Percentiles rank a stretch among this genome's conserved stretches.
Conservation (phyloP, 495 filamentous ascomycete species). For the Letharia columbiana region DNA sequence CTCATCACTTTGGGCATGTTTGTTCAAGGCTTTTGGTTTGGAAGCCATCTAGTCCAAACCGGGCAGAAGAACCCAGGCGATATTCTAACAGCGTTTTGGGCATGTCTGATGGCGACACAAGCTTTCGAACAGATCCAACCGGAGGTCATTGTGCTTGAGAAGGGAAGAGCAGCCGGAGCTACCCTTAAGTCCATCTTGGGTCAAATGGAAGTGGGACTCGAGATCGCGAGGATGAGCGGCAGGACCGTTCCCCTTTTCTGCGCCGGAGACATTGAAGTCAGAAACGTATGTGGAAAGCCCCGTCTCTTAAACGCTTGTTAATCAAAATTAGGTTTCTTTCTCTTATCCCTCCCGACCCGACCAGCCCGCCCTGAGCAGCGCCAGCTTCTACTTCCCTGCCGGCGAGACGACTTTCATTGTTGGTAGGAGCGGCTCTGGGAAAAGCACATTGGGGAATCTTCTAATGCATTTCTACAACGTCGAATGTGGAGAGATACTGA, state of each 20-base stretch:
- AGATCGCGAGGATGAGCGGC: slow-evolving; percentile 26
- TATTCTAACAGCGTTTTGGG: slow-evolving; percentile 79
- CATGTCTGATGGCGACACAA: slow-evolving; percentile 66
- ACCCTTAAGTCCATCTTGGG: slow-evolving; percentile 44
- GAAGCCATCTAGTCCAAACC: slow-evolving; percentile 52
- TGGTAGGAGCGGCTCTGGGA: slow-evolving; percentile 83
- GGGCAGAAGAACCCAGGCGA: slow-evolving; percentile 53
- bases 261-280: slow-evolving; percentile 59
- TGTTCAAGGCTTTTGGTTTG: slow-evolving; percentile 88
- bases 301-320: background rate
- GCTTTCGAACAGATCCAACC: slow-evolving; percentile 64
- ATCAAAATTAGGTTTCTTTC: slow-evolving; percentile 58
- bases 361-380: slow-evolving; percentile 49
- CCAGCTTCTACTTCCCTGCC: slow-evolving; percentile 59
- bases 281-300: slow-evolving; percentile 47
- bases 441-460: slow-evolving; percentile 80
- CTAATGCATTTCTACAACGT: slow-evolving; percentile 70
- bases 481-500: slow-evolving; percentile 51
- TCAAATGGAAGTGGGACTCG: slow-evolving; percentile 29
- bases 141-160: slow-evolving; percentile 64
- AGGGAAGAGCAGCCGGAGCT: slow-evolving; percentile 67
- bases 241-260: slow-evolving; percentile 35
- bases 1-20: slow-evolving; percentile 74
- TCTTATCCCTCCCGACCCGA: slow-evolving; percentile 69
- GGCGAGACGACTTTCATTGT: slow-evolving; percentile 74